phyloP scores from a whole-genome alignment of 331 rosid genomes.

The Quercus tomentella region DNA sequence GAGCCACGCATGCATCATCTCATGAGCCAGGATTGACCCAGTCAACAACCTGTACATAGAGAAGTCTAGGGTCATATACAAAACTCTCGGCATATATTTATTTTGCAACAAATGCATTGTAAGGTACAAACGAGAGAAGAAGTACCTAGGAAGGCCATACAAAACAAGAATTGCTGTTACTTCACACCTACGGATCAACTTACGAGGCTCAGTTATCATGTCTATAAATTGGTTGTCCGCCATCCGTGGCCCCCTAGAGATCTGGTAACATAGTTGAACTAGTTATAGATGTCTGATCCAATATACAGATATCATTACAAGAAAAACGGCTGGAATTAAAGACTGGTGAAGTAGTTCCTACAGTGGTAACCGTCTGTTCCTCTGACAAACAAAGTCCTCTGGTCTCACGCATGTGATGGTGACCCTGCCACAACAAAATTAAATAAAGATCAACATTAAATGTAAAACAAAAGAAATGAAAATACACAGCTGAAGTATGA shows the following conservation, averaged over 20 bases:
- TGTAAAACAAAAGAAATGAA: neutral
- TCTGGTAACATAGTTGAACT: constrained; percentile 32
- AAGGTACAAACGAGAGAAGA: neutral
- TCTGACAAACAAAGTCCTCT: constrained; percentile 91
- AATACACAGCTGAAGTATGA: neutral
- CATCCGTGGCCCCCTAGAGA: constrained; percentile 55
- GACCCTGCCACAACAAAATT: constrained; percentile 47
- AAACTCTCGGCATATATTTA: constrained; percentile 7
- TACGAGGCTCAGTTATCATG: constrained; percentile 63
- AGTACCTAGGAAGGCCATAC: constrained; percentile 91
- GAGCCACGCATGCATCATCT: constrained; percentile 98
- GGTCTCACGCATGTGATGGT: constrained; percentile 86
- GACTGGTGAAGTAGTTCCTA: constrained; percentile 32
- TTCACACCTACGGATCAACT: constrained; percentile 65
- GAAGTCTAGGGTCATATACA: constrained; percentile 19
- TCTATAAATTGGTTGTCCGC: constrained; percentile 50
- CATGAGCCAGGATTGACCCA: constrained; percentile 89
- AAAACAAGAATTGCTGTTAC: constrained; percentile 84
- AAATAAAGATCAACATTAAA: neutral
- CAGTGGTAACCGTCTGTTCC: constrained; percentile 76
- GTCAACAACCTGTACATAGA: constrained; percentile 59
- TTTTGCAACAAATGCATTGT: neutral
- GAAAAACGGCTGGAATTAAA: neutral
- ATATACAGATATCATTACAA: neutral
- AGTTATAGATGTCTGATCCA: neutral